phyloP scores from a whole-genome alignment of 2,329 filamentous ascomycete species.

The Exophiala viscosa region DNA sequence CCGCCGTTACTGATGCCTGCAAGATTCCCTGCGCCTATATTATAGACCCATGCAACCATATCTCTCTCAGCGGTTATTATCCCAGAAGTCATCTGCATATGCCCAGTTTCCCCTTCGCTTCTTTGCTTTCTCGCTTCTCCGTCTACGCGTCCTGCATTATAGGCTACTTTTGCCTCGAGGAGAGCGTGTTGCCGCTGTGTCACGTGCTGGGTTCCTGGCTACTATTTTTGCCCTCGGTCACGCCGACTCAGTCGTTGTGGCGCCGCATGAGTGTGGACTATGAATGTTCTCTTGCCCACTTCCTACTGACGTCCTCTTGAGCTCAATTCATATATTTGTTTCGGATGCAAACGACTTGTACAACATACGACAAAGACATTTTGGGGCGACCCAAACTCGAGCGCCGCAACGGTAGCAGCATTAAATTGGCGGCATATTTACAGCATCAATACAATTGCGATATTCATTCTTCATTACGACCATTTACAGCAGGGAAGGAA shows the following conservation, averaged over 20 bases:
- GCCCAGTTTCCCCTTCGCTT: slow-evolving; percentile 4
- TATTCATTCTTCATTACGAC: not conserved
- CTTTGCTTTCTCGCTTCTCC: not conserved
- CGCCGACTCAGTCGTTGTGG: slow-evolving; percentile 16
- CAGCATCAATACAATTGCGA: not conserved
- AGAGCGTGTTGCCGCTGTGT: slow-evolving; percentile 1
- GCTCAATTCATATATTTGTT: slow-evolving; percentile 6
- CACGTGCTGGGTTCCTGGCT: slow-evolving; percentile 15
- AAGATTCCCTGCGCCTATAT: slow-evolving; percentile 10
- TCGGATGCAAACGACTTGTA: slow-evolving; percentile 16
- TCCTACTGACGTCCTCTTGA: not conserved
- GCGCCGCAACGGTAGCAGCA: not conserved
- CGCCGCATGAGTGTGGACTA: slow-evolving; percentile 11
- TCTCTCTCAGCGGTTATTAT: slow-evolving; percentile 13
- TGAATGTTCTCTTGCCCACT: not conserved
- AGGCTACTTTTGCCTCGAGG: not conserved
- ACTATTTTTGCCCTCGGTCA: slow-evolving; percentile 18
- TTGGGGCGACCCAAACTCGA: not conserved
- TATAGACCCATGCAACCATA: slow-evolving; percentile 10
- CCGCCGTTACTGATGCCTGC: slow-evolving; percentile 16
- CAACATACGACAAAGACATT: slow-evolving; percentile 12
- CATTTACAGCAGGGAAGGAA: not conserved
- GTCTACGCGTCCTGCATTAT: slow-evolving; percentile 6
- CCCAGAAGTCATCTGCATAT: slow-evolving; percentile 12
- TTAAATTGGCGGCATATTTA: too few relatives aligned